A percentile compares a stretch with the other conserved stretches of the same genome.
These are phyloP conservation scores for Musa beccarii DNA, from an alignment of 176 grass and related monocot genomes.

Conservation along the genomic window DNA sequence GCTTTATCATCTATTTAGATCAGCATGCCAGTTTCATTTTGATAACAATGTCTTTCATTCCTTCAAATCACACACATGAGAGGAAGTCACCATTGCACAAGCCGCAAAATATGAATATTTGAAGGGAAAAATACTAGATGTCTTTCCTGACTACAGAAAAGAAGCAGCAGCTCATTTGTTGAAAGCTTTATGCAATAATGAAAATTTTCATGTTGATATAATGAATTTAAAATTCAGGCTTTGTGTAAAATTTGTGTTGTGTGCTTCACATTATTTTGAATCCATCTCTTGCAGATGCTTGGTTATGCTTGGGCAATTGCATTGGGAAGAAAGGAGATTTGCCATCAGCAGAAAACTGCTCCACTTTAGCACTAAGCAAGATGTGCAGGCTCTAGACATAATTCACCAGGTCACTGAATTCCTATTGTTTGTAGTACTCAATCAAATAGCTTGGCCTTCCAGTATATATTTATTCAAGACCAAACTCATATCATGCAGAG, in stretches of 20 bases:
- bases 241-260: conserved; percentile 7
- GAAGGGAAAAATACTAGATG: conserved; percentile 79
- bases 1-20: not conserved
- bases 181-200: conserved; percentile 53
- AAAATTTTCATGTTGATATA: not conserved
- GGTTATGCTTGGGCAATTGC: conserved; percentile 89
- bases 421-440: no score
- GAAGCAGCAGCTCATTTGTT: conserved; percentile 95
- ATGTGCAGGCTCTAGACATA: conserved; percentile 16
- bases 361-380: conserved; percentile 60
- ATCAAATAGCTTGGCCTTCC: conserved; percentile 9
- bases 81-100: conserved; percentile 49
- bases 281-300: conserved; percentile 87
- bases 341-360: conserved; percentile 73
- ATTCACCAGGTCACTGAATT: no score
- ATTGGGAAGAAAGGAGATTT: conserved; percentile 98
- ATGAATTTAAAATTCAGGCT: not conserved
- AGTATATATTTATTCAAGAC: conserved; percentile 5
- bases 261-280: conserved; percentile 85
- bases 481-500: conserved; percentile 41
- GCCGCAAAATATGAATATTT: conserved; percentile 71
- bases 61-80: conserved; percentile 38
- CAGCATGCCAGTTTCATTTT: not conserved
- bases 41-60: not conserved
- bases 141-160: conserved; percentile 68